Conservation (phyloP, 2,329 filamentous ascomycete species). For the Verticillium klebahnii region DNA sequence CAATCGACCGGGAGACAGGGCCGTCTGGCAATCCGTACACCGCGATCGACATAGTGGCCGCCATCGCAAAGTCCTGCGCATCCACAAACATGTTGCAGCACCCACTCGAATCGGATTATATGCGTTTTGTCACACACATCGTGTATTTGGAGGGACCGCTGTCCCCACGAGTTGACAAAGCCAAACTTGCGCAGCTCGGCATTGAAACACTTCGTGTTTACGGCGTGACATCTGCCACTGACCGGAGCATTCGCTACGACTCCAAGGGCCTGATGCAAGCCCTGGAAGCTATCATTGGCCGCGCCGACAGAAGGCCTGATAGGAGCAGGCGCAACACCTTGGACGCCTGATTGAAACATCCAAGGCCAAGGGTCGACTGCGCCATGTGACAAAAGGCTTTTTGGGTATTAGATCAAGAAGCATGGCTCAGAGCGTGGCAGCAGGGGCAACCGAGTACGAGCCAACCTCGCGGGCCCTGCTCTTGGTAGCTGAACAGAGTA, state of each 20-base stretch:
- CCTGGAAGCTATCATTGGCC: slow-evolving; percentile 72
- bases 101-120: slow-evolving; percentile 42
- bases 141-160: slow-evolving; percentile 71
- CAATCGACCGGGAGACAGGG: slow-evolving; percentile 80
- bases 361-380: no score
- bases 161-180: slow-evolving; percentile 66
- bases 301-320: slow-evolving; percentile 29
- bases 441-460: no score
- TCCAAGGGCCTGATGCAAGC: slow-evolving; percentile 68
- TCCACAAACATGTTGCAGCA: slow-evolving; percentile 45
- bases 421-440: no score
- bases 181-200: slow-evolving; percentile 58
- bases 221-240: slow-evolving; percentile 48
- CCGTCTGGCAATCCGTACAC: slow-evolving; percentile 61
- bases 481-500: no score
- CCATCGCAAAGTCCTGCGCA: slow-evolving; percentile 70
- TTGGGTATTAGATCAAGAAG: no score
- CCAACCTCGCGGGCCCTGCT: no score
- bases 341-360: slow-evolving; percentile 4
- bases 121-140: slow-evolving; percentile 75
- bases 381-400: no score
- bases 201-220: slow-evolving; percentile 77
- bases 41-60: slow-evolving; percentile 75
- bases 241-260: slow-evolving; percentile 62
- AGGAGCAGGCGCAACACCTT: slow-evolving; percentile 41